Conservation (phyloP, 805 yeast species). For the Isabelozyma rhagii region DNA sequence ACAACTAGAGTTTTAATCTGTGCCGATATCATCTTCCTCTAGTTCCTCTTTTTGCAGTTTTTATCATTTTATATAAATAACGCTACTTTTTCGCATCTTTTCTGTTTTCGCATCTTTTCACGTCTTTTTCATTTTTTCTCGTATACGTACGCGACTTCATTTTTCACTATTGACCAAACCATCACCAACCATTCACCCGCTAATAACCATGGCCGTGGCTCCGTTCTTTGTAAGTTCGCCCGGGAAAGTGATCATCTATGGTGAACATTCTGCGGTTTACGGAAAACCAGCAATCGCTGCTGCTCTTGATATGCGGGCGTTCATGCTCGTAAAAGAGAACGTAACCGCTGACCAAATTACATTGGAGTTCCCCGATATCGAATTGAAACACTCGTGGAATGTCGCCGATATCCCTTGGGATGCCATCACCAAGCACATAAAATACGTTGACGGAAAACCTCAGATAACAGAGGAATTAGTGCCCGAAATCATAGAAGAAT, state of each 20-base stretch:
- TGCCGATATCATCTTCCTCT: not conserved
- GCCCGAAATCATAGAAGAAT: constrained; percentile 52
- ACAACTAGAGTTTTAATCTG: too few species aligned
- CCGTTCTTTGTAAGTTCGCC: constrained; percentile 89
- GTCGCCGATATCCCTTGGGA: constrained; percentile 61
- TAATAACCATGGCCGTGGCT: not conserved
- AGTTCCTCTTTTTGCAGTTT: not conserved
- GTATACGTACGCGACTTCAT: not conserved
- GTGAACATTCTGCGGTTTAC: constrained; percentile 95
- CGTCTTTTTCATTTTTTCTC: not conserved
- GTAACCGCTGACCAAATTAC: constrained; percentile 40
- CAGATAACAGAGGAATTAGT: constrained; percentile 51
- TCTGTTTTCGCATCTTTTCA: not conserved
- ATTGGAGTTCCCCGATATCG: constrained; percentile 83
- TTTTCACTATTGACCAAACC: not conserved
- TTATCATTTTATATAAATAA: not conserved
- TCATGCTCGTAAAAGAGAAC: constrained; percentile 58
- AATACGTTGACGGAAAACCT: constrained; percentile 20
- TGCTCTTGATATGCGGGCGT: constrained; percentile 82
- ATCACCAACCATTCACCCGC: not conserved
- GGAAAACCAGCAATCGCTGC: constrained; percentile 96
- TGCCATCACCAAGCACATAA: constrained; percentile 17
- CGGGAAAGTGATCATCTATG: constrained; percentile 92
- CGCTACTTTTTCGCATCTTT: not conserved
- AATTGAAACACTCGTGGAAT: constrained; percentile 63